Evolutionary conservation across 108 stramenopile genomes (phyloP).

Genomic region (Cyclotella sp.): DNA sequence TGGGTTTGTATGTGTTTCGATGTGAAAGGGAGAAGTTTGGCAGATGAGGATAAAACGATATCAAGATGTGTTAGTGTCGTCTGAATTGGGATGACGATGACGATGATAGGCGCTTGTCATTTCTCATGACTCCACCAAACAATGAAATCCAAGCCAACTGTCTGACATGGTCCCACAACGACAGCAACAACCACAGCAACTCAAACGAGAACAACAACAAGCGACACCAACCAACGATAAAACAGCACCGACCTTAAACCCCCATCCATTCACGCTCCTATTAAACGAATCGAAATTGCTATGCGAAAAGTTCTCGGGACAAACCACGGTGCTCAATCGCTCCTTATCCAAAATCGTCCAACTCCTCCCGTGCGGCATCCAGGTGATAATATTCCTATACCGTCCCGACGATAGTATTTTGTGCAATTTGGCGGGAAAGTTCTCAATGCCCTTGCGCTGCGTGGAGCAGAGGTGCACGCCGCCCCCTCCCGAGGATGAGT

Average conservation of each 20-base stretch:
- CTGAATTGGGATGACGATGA: no score
- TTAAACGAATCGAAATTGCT: slow-evolving; percentile 45
- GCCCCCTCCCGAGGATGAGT: neutral
- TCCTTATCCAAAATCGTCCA: slow-evolving; percentile 45
- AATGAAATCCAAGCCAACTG: no score
- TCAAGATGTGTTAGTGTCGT: no score
- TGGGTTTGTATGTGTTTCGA: no score
- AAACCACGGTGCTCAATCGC: slow-evolving; percentile 27
- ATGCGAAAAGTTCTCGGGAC: slow-evolving; percentile 44
- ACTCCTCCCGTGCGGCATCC: slow-evolving; percentile 45
- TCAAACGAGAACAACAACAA: neutral
- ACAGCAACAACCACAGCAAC: neutral
- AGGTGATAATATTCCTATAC: slow-evolving; percentile 34
- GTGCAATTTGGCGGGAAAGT: slow-evolving; percentile 50
- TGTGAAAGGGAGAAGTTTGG: no score
- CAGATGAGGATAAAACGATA: no score
- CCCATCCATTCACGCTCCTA: slow-evolving; percentile 55
- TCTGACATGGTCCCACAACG: no score
- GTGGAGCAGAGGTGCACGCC: neutral
- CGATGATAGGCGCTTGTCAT: no score
- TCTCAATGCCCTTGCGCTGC: slow-evolving; percentile 21
- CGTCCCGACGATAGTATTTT: slow-evolving; percentile 30
- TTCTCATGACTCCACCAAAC: no score
- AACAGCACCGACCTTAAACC: slow-evolving; percentile 53
- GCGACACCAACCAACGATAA: neutral